Percentiles rank a stretch among this genome's conserved stretches.
Conservation (phyloP, 768 basidiomycete species). For the Leccinum obscurum region DNA sequence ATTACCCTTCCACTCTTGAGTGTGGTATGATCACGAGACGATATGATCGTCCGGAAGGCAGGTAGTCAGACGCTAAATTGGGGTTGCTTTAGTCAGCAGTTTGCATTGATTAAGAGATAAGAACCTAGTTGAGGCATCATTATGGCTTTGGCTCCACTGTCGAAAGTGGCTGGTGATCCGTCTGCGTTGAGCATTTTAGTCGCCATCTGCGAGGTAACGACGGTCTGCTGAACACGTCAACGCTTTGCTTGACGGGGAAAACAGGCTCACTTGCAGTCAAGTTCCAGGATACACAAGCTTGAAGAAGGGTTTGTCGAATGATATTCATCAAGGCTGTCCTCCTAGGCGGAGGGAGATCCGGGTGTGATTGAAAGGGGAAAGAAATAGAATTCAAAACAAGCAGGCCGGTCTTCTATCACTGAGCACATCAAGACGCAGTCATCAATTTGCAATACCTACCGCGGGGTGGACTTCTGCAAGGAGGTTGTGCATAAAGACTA, state of each 20-base stretch:
- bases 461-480: constrained; percentile 47
- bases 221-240: constrained; percentile 37
- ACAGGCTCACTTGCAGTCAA: constrained; percentile 44
- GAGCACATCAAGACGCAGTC: constrained; percentile 8
- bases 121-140: constrained; percentile 69
- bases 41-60: constrained; percentile 45
- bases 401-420: constrained; percentile 44
- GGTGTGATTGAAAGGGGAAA: constrained; percentile 59
- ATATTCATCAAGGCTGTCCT: constrained; percentile 48
- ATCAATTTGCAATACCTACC: constrained; percentile 37
- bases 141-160: constrained; percentile 59
- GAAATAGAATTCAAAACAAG: constrained; percentile 68
- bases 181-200: constrained; percentile 67
- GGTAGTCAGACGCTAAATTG: constrained; percentile 35
- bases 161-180: constrained; percentile 64
- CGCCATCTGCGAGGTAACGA: constrained; percentile 67
- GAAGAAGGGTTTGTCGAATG: constrained; percentile 54
- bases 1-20: constrained; percentile 42
- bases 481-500: constrained; percentile 60
- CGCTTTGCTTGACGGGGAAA: constrained; percentile 1
- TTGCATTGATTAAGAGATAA: constrained; percentile 12
- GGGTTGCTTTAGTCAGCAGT: constrained; percentile 8
- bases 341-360: constrained; percentile 38
- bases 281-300: constrained; percentile 45
- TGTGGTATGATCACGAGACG: constrained; percentile 45